Conservation (phyloP, 768 basidiomycete species). For the Termitomyces sp. region DNA sequence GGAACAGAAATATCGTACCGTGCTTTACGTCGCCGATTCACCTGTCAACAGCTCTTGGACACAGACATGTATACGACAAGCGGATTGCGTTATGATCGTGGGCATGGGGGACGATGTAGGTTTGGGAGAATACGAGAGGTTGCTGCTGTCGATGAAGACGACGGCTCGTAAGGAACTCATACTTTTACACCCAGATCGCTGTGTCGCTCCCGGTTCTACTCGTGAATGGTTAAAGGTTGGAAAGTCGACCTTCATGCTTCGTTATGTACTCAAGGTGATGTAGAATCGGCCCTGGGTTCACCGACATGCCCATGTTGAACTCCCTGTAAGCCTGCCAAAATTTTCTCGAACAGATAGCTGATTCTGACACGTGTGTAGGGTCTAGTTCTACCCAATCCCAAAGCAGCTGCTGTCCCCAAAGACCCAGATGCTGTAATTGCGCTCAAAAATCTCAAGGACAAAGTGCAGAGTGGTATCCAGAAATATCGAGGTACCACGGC, state of each 20-base stretch:
- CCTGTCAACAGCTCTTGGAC: constrained; percentile 96
- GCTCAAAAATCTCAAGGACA: constrained; percentile 88
- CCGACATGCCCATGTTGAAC: constrained; percentile 92
- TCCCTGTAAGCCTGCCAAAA: constrained; percentile 43
- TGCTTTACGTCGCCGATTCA: constrained; percentile 95
- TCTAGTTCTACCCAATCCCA: constrained; percentile 58
- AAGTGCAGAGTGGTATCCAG: constrained; percentile 84
- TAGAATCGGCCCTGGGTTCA: constrained; percentile 95
- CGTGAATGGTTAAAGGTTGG: constrained; percentile 91
- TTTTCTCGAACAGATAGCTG: neutral
- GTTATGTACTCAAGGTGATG: neutral
- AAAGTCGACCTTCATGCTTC: neutral
- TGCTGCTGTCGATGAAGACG: constrained; percentile 92
- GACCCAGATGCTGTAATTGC: constrained; percentile 87
- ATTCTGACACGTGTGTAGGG: constrained; percentile 40
- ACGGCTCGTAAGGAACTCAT: constrained; percentile 98
- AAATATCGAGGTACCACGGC: constrained; percentile 71
- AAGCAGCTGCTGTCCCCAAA: constrained; percentile 51
- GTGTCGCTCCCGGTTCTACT: constrained; percentile 85
- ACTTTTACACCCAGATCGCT: constrained; percentile 86
- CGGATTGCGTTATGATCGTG: constrained; percentile 90
- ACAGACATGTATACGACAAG: constrained; percentile 96
- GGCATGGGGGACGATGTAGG: constrained; percentile 91
- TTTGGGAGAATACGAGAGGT: constrained; percentile 90
- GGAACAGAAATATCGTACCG: constrained; percentile 89